These are phyloP conservation scores for Emericellopsis terricola DNA, from an alignment of 495 filamentous ascomycete genomes.

Conservation along the genomic window DNA sequence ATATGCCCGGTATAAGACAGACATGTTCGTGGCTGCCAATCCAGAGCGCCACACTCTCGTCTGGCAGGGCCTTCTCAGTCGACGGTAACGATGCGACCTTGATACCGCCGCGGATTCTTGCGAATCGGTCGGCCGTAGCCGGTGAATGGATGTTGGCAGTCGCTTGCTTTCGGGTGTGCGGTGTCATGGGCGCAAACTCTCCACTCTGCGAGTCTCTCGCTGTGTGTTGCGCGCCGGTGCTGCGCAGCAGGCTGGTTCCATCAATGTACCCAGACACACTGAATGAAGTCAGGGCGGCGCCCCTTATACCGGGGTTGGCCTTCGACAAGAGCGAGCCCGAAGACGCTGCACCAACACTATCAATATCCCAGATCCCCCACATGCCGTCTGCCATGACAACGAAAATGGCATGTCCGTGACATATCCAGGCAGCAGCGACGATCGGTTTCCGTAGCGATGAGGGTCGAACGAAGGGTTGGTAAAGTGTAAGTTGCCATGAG, in stretches of 20 bases:
- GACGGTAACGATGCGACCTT: slow-evolving; percentile 28
- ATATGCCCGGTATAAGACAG: slow-evolving; percentile 41
- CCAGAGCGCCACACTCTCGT: slow-evolving; percentile 52
- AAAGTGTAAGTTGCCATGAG: slow-evolving; percentile 53
- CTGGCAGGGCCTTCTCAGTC: slow-evolving; percentile 13
- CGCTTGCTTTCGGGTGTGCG: slow-evolving; percentile 48
- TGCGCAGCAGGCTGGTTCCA: slow-evolving; percentile 23
- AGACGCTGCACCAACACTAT: slow-evolving; percentile 35
- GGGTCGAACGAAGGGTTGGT: slow-evolving; percentile 42
- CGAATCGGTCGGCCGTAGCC: slow-evolving; percentile 17
- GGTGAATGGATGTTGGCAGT: slow-evolving; percentile 10
- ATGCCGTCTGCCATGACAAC: slow-evolving; percentile 67
- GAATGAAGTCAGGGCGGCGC: slow-evolving; percentile 47
- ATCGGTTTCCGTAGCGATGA: slow-evolving; percentile 46
- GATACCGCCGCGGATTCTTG: slow-evolving; percentile 40
- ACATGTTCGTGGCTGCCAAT: slow-evolving; percentile 41
- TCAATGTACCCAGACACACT: slow-evolving; percentile 51
- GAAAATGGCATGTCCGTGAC: slow-evolving; percentile 60
- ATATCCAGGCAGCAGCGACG: slow-evolving; percentile 67
- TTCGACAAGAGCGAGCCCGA: slow-evolving; percentile 38
- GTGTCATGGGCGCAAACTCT: slow-evolving; percentile 67
- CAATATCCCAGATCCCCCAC: slow-evolving; percentile 89
- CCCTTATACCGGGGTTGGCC: slow-evolving; percentile 36
- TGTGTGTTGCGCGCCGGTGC: slow-evolving; percentile 24
- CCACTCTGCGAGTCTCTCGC: slow-evolving; percentile 2